A percentile compares a stretch with the other conserved stretches of the same genome.
phyloP scores from a whole-genome alignment of 257 asterid species.

The Thymus mandschuricus region DNA sequence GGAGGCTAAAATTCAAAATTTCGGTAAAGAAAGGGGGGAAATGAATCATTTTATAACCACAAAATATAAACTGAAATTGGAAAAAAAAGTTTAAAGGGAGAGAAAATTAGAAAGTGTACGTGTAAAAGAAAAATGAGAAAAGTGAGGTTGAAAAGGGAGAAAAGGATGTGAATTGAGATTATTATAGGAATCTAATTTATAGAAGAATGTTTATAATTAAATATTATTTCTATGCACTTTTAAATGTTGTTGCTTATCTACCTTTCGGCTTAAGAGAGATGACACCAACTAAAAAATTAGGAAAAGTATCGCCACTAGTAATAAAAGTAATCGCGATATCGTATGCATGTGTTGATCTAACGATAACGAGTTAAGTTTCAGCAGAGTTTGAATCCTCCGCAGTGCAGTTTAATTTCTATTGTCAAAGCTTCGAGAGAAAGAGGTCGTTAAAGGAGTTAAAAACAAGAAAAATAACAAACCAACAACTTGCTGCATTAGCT shows the following conservation, averaged over 20 bases:
- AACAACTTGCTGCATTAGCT: background rate
- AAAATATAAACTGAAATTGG: conserved; percentile 4
- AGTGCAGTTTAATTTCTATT: too few species aligned
- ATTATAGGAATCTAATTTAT: too few species aligned
- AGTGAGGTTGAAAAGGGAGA: background rate
- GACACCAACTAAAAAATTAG: background rate
- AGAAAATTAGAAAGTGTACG: conserved; percentile 12
- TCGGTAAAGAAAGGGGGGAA: too few species aligned
- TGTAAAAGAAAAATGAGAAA: background rate
- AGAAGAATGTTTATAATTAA: too few species aligned
- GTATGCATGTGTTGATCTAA: too few species aligned
- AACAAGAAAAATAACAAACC: background rate
- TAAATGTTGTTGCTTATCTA: background rate
- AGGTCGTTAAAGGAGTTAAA: background rate
- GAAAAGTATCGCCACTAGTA: background rate
- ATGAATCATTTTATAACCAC: background rate
- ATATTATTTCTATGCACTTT: too few species aligned
- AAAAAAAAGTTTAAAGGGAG: background rate
- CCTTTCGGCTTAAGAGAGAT: conserved; percentile 29
- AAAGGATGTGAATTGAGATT: too few species aligned
- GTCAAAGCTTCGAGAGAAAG: background rate
- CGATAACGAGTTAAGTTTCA: too few species aligned
- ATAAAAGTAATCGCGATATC: too few species aligned
- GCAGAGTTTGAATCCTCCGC: too few species aligned
- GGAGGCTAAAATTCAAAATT: too few species aligned